phyloP scores from a whole-genome alignment of 192 early-diverging fungal species.

The Helicostylum pulchrum region DNA sequence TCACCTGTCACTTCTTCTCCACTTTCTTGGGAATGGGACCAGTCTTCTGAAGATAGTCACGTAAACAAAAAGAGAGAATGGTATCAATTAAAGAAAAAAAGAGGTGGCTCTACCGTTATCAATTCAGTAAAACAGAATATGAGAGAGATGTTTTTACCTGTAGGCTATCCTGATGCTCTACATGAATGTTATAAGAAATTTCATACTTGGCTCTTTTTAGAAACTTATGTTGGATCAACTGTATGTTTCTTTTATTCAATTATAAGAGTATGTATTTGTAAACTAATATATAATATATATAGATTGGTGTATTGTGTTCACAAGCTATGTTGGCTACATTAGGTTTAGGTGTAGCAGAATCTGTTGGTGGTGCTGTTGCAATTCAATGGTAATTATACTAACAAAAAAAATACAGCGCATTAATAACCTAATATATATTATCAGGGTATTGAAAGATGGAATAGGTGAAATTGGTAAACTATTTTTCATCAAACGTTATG shows the following conservation, averaged over 20 bases:
- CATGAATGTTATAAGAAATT: slow-evolving; percentile 55
- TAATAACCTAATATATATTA: not conserved
- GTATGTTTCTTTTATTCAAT: slow-evolving; percentile 33
- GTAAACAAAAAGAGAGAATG: not conserved
- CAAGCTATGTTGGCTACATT: slow-evolving; percentile 66
- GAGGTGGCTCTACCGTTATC: slow-evolving; percentile 10
- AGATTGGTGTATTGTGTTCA: slow-evolving; percentile 62
- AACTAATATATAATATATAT: not conserved
- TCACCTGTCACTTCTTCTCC: slow-evolving; percentile 32
- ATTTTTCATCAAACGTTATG: slow-evolving; percentile 66
- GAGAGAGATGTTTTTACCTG: slow-evolving; percentile 57
- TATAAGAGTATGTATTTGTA: not conserved
- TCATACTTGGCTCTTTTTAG: slow-evolving; percentile 58
- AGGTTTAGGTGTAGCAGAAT: slow-evolving; percentile 50
- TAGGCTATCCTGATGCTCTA: slow-evolving; percentile 54
- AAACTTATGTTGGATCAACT: slow-evolving; percentile 60
- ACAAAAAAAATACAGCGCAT: too few relatives aligned
- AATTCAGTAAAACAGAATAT: slow-evolving; percentile 37
- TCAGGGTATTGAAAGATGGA: slow-evolving; percentile 63
- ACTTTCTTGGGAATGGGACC: slow-evolving; percentile 41
- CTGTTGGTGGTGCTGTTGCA: slow-evolving; percentile 59
- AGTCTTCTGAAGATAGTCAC: slow-evolving; percentile 12
- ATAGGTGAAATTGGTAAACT: slow-evolving; percentile 66
- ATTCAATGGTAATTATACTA: slow-evolving; percentile 51
- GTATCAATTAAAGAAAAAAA: slow-evolving; percentile 12